A percentile compares a stretch with the other conserved stretches of the same genome.
These are phyloP conservation scores for Linum tenue DNA, from an alignment of 345 rosid species.

Conservation along the genomic window DNA sequence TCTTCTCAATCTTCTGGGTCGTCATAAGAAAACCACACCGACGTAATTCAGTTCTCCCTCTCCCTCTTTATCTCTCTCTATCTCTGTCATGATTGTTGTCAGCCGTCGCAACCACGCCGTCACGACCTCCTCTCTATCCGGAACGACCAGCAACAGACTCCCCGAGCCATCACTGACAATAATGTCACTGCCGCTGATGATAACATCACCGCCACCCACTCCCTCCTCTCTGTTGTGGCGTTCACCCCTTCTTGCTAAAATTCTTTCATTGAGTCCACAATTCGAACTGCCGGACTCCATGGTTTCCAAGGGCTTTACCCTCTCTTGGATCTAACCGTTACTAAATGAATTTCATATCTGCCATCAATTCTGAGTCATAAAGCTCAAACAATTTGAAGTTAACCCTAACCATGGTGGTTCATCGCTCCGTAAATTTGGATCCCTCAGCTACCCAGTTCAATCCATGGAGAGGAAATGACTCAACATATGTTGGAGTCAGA, in stretches of 20 bases:
- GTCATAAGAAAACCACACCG: too few species aligned
- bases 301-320: slow-evolving; percentile 25
- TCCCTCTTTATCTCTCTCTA: too few species aligned
- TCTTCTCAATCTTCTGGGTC: too few species aligned
- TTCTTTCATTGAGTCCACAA: slow-evolving; percentile 22
- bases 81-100: too few species aligned
- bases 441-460: slow-evolving; percentile 15
- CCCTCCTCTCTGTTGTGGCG: slow-evolving; percentile 9
- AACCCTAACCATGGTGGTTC: slow-evolving; percentile 15
- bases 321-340: neutral
- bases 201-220: neutral
- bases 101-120: slow-evolving; percentile 23
- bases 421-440: neutral
- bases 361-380: slow-evolving; percentile 3
- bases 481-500: slow-evolving; percentile 13
- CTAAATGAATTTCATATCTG: neutral
- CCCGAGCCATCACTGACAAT: slow-evolving; percentile 8
- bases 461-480: slow-evolving; percentile 4
- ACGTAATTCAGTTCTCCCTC: too few species aligned
- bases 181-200: too few species aligned
- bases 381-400: neutral
- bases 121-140: slow-evolving; percentile 20
- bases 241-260: slow-evolving; percentile 14
- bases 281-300: slow-evolving; percentile 20
- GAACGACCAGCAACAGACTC: slow-evolving; percentile 15